Evolutionary conservation across 2,329 filamentous ascomycete genomes (phyloP).

Genomic region (Geosmithia morbida): DNA sequence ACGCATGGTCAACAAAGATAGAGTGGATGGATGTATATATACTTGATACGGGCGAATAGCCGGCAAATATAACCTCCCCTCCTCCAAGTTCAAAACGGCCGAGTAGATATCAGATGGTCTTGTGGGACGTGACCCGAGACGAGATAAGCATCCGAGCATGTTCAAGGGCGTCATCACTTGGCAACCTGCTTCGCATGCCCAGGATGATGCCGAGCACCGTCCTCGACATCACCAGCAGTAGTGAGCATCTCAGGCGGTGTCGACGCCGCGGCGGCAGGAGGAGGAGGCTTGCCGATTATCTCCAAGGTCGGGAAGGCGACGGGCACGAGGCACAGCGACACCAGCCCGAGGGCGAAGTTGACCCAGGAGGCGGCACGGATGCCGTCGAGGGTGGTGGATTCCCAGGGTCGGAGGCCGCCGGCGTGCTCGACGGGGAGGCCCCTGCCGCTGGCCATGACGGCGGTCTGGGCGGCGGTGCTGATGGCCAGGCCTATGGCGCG

Average conservation of each 20-base stretch:
- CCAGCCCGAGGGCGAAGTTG: slow-evolving; percentile 31
- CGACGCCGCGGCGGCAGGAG: background rate
- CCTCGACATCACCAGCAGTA: background rate
- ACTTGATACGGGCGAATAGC: too few relatives aligned
- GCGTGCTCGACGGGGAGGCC: slow-evolving; percentile 26
- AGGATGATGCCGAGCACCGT: too few relatives aligned
- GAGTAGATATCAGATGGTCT: too few relatives aligned
- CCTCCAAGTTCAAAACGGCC: too few relatives aligned
- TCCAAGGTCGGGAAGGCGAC: slow-evolving; percentile 36
- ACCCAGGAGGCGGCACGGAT: slow-evolving; percentile 36
- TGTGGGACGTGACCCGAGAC: too few relatives aligned
- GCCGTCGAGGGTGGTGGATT: slow-evolving; percentile 29
- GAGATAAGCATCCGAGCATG: too few relatives aligned
- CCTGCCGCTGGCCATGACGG: slow-evolving; percentile 37
- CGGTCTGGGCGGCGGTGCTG: slow-evolving; percentile 49
- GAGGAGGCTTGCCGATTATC: slow-evolving; percentile 28
- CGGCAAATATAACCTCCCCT: too few relatives aligned
- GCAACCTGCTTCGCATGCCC: too few relatives aligned
- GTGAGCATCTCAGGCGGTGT: background rate
- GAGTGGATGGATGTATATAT: too few relatives aligned
- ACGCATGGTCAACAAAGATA: too few relatives aligned
- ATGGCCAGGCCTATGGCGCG: slow-evolving; percentile 52
- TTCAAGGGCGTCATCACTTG: too few relatives aligned
- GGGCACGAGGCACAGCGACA: slow-evolving; percentile 26
- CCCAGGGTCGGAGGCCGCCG: slow-evolving; percentile 25